phyloP scores from a whole-genome alignment of 768 basidiomycete genomes.

The Peribolospora kevripleyi region DNA sequence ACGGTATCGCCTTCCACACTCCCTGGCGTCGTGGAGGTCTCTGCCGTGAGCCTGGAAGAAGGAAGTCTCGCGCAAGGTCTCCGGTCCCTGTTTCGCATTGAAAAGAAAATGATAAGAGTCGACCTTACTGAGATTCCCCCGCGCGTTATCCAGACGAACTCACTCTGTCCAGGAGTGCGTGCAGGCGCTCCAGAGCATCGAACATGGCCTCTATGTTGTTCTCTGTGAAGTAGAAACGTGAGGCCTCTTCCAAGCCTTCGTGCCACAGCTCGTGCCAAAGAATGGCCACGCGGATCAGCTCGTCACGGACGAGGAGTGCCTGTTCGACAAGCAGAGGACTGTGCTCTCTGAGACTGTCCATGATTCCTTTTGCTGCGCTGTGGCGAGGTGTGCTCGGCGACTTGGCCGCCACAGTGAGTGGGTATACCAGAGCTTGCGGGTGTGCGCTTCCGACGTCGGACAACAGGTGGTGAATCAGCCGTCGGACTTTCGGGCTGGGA shows the following conservation, averaged over 20 bases:
- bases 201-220: constrained; percentile 97
- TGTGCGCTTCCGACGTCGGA: constrained; percentile 87
- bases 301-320: constrained; percentile 68
- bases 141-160: background rate
- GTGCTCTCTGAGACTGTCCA: constrained; percentile 82
- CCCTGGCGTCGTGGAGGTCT: constrained; percentile 74
- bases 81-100: constrained; percentile 43
- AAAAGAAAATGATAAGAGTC: background rate
- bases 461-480: constrained; percentile 66
- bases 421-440: constrained; percentile 87
- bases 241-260: constrained; percentile 92
- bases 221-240: constrained; percentile 84
- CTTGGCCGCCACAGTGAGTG: constrained; percentile 85
- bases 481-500: constrained; percentile 57
- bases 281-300: constrained; percentile 89
- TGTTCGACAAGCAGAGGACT: constrained; percentile 68
- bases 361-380: constrained; percentile 60
- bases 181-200: constrained; percentile 65
- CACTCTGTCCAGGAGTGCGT: constrained; percentile 66
- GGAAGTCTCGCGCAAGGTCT: constrained; percentile 79
- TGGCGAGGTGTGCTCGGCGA: constrained; percentile 64
- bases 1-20: constrained; percentile 66
- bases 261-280: constrained; percentile 99
- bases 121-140: background rate
- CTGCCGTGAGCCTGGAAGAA: constrained; percentile 84